Base-by-base conservation (phyloP, 805 yeast species). In the Candida jianshihensis region DNA sequence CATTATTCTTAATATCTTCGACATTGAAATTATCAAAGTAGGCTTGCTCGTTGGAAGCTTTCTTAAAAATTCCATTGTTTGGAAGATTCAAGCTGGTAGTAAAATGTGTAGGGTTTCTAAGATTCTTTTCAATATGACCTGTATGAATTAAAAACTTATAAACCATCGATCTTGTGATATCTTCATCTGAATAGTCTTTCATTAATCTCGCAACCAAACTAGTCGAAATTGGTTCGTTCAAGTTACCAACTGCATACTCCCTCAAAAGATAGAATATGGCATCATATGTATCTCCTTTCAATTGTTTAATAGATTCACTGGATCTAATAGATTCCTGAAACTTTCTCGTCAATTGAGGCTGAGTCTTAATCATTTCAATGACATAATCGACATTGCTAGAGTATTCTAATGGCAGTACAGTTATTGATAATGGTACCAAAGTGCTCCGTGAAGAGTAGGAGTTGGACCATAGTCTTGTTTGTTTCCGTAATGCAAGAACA, bases 171-270 rank as follows among this genome's bases (percentile, higher is more conserved):
- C 68, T 64, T 1, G 81, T 70, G 32, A 75, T 70, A 36, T 75
- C 80, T 29, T 61, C 43, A 15, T 54, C 49, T 31, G 54, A 59
- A 5, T 50, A 31, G 1, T 37, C 36, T 29, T 63, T 54, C 43
- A 64, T 57, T 14, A 63, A 34, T 30, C 62, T 64, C 14, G 73
- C 53, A 14, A 78, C 58, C 17, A 73, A 53, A 0, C 85, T 68
- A 35, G 71, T 76, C 6, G 70, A 54, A 3, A 60, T 63, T 16
- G 70, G 66, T 48, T 73, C 69, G 14, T 60, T 50, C 22, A 71
- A 48, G 32, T 78, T 75, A 0, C 78, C 81, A 6, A 75, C 71
- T 3, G 74, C 66, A 51, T 73, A 81, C 29, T 73, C 72, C 40
- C 68, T 71, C 36, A 81, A 50, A 32, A 80, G 43, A 16, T 59